Conservation (phyloP, 2,329 filamentous ascomycete species). For the Ophiosphaerella korrae region DNA sequence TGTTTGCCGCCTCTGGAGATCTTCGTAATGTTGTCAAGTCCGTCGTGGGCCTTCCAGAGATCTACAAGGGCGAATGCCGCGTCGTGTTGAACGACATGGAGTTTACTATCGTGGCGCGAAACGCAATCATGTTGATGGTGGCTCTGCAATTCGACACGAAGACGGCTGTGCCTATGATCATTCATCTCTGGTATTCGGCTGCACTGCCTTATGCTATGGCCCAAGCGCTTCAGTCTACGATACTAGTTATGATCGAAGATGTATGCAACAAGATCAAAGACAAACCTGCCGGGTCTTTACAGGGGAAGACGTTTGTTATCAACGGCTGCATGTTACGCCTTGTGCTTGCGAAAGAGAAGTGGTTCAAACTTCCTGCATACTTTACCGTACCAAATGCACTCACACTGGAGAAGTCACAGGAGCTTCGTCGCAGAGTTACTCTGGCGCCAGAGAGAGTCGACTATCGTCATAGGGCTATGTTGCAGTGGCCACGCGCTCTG, state of each 20-base stretch:
- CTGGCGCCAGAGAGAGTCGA: constrained; percentile 38
- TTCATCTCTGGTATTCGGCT: constrained; percentile 57
- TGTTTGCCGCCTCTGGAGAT: constrained; percentile 54
- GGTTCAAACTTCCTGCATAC: constrained; percentile 34
- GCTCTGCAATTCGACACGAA: constrained; percentile 24
- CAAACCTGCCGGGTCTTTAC: constrained; percentile 28
- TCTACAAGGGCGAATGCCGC: constrained; percentile 27
- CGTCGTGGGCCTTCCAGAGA: constrained; percentile 38
- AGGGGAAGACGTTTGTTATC: constrained; percentile 42
- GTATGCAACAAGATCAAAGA: constrained; percentile 40
- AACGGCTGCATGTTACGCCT: constrained; percentile 29
- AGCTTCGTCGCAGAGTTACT: constrained; percentile 34
- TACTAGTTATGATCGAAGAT: constrained; percentile 42
- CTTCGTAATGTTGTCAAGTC: constrained; percentile 51
- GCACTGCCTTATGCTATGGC: constrained; percentile 32
- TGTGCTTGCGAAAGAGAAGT: constrained; percentile 37
- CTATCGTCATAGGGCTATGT: constrained; percentile 38
- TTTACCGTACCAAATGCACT: constrained; percentile 33
- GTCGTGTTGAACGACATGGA: constrained; percentile 50
- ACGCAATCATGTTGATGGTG: constrained; percentile 48
- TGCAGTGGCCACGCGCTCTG: constrained; percentile 19
- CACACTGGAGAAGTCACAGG: constrained; percentile 21
- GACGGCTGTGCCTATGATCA: constrained; percentile 39
- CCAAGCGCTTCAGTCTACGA: constrained; percentile 18
- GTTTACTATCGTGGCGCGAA: constrained; percentile 45